phyloP scores from a whole-genome alignment of 2,329 filamentous ascomycete species.

The Akanthomyces uredinophilus region DNA sequence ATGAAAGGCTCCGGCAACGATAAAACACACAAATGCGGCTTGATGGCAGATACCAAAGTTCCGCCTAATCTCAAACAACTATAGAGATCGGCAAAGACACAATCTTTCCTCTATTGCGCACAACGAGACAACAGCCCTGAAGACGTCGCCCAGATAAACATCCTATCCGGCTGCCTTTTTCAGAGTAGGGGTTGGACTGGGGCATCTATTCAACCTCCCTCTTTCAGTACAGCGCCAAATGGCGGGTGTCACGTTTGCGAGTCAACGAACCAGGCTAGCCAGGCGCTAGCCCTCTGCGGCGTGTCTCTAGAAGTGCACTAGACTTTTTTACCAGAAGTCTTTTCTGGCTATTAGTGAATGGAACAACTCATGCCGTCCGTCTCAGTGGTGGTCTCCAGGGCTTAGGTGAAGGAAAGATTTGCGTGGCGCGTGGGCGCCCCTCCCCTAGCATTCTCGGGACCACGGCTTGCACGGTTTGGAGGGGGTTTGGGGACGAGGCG shows the following conservation, averaged over 20 bases:
- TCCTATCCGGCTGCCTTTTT: conserved; percentile 9
- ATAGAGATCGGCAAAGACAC: background rate
- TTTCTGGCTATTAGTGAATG: background rate
- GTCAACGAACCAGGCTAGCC: background rate
- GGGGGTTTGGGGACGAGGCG: background rate
- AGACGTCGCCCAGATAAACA: background rate
- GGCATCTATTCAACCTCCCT: conserved; percentile 6
- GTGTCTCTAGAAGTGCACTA: background rate
- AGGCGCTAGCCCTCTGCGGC: conserved; percentile 2
- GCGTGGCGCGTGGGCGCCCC: background rate
- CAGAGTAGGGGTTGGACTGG: conserved; percentile 2
- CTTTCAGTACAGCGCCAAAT: conserved; percentile 13
- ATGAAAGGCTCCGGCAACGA: background rate
- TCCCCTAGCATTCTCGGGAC: background rate
- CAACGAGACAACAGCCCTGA: background rate
- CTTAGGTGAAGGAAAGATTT: background rate
- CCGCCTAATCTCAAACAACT: background rate
- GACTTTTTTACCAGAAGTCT: background rate
- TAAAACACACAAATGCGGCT: background rate
- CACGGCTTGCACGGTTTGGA: background rate
- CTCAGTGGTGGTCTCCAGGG: background rate
- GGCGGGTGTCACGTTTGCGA: conserved; percentile 7
- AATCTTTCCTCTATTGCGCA: background rate
- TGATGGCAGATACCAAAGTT: background rate
- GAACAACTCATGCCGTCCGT: background rate